These are phyloP conservation scores for Ottelia alismoides DNA, from an alignment of 106 monocot species.

Conservation along the genomic window DNA sequence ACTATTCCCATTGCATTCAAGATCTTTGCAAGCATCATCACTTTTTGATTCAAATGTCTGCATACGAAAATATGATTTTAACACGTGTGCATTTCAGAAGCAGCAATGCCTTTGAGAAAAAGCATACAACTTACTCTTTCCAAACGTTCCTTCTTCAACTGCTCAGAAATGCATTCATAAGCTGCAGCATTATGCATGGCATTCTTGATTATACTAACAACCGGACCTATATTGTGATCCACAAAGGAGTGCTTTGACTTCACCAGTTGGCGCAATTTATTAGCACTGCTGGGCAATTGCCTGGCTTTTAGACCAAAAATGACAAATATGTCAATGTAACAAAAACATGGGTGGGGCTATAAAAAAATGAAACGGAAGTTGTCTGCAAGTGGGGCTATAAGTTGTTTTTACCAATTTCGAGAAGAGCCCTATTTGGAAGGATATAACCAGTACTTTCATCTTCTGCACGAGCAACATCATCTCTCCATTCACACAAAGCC, in stretches of 20 bases:
- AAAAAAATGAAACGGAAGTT: no score
- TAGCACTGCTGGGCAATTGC: conserved; percentile 59
- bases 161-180: conserved; percentile 50
- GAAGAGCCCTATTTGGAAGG: conserved; percentile 68
- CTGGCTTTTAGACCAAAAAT: conserved; percentile 52
- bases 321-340: no score
- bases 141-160: conserved; percentile 36
- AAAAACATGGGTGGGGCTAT: no score
- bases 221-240: conserved; percentile 36
- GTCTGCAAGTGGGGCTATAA: no score
- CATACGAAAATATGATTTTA: no score
- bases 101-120: no score
- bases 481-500: conserved; percentile 82
- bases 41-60: no score
- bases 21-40: no score
- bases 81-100: no score
- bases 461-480: conserved; percentile 69
- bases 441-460: conserved; percentile 99
- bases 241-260: conserved; percentile 69
- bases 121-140: conserved; percentile 59
- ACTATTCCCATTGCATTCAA: no score
- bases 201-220: conserved; percentile 34
- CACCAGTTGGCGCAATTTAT: conserved; percentile 38
- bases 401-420: conserved; percentile 98
- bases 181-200: conserved; percentile 37